Conservation (phyloP, 1,284 basidiomycete species). For the Fomitopsis schrenkii region DNA sequence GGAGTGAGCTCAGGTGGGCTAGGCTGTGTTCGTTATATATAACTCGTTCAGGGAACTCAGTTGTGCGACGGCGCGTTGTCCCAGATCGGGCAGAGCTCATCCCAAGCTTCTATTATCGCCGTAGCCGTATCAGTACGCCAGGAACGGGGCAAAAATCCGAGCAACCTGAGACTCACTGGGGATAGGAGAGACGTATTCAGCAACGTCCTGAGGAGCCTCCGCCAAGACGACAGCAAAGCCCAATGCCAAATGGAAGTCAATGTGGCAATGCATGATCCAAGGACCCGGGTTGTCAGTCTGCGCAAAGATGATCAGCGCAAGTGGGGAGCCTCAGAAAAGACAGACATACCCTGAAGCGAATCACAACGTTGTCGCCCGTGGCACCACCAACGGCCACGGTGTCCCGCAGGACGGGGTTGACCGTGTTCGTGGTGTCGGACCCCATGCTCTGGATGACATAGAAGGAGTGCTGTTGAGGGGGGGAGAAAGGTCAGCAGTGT, state of each 20-base stretch:
- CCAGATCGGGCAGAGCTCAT: constrained; percentile 17
- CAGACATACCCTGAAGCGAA: constrained; percentile 23
- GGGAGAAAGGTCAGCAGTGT: not conserved
- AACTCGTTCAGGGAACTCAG: not conserved
- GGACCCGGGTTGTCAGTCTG: constrained; percentile 22
- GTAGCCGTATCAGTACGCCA: not conserved
- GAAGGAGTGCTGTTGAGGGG: constrained; percentile 18
- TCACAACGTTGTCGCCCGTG: constrained; percentile 22
- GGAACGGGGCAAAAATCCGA: not conserved
- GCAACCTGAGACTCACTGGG: constrained; percentile 8
- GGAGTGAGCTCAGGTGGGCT: not conserved
- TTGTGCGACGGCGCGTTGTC: not conserved
- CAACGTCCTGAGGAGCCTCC: constrained; percentile 12
- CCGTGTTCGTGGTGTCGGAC: constrained; percentile 30
- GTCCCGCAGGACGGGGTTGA: constrained; percentile 31
- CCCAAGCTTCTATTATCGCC: constrained; percentile 14
- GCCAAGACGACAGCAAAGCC: constrained; percentile 20
- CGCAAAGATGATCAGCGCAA: not conserved
- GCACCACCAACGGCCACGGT: constrained; percentile 21
- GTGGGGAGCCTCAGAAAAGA: too few species aligned
- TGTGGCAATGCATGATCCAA: constrained; percentile 23
- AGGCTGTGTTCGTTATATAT: not conserved
- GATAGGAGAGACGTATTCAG: constrained; percentile 4
- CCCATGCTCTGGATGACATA: constrained; percentile 24
- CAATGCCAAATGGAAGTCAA: constrained; percentile 17